These are phyloP conservation scores for Sclerotinia subarctica DNA, from an alignment of 2,329 filamentous ascomycete genomes.

Conservation along the genomic window DNA sequence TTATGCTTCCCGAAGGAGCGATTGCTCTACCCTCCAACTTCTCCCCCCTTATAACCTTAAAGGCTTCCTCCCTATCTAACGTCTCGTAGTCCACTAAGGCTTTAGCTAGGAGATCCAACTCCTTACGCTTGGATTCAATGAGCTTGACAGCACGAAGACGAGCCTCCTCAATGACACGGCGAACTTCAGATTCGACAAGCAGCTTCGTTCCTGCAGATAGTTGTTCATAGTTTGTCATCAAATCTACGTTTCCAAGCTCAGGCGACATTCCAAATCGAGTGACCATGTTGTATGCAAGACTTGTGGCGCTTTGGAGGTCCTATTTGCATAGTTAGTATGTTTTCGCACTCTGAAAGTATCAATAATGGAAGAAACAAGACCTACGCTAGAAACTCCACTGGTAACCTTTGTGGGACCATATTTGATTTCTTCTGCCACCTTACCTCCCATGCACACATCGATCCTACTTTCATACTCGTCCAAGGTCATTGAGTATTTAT, in stretches of 20 bases:
- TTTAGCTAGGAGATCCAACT: constrained; percentile 83
- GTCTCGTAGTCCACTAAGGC: constrained; percentile 95
- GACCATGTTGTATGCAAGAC: constrained; percentile 81
- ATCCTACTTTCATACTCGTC: constrained; percentile 78
- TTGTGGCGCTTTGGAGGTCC: constrained; percentile 82
- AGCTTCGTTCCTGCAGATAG: constrained; percentile 85
- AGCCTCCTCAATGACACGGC: constrained; percentile 77
- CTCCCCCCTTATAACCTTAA: constrained; percentile 84
- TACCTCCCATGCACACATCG: constrained; percentile 78
- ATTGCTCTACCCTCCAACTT: constrained; percentile 68
- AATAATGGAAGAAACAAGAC: constrained; percentile 37
- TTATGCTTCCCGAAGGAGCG: constrained; percentile 59
- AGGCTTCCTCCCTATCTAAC: constrained; percentile 81
- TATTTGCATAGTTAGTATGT: constrained; percentile 42
- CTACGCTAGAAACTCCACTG: constrained; percentile 76
- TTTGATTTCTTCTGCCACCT: constrained; percentile 85
- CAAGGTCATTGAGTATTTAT: constrained; percentile 86
- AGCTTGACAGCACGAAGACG: constrained; percentile 70
- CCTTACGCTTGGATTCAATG: constrained; percentile 70
- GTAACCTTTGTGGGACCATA: constrained; percentile 91
- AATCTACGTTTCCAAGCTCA: constrained; percentile 84
- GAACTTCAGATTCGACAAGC: constrained; percentile 84
- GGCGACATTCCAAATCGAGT: constrained; percentile 87
- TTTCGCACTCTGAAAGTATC: background rate
- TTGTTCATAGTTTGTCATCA: constrained; percentile 73